These are phyloP conservation scores for Lepidium aucheri DNA, from an alignment of 345 rosid genomes.

Conservation along the genomic window DNA sequence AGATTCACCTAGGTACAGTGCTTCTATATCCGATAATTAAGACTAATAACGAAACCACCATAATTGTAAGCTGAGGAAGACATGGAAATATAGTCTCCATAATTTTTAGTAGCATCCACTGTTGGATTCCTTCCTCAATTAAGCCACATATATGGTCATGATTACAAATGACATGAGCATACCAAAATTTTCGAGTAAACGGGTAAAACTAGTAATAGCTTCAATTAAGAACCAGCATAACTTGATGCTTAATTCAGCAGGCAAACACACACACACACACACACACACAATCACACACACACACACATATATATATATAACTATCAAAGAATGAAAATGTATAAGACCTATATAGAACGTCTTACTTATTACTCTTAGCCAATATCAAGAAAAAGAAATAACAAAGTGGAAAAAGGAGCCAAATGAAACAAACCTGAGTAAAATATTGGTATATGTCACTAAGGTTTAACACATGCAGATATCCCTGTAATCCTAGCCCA, in stretches of 20 bases:
- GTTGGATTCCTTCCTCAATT: background rate
- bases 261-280: no score
- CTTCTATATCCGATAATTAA: background rate
- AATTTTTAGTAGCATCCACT: background rate
- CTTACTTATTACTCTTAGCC: background rate
- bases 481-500: slow-evolving; percentile 93
- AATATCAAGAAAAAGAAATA: background rate
- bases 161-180: background rate
- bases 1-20: background rate
- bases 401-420: background rate
- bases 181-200: background rate
- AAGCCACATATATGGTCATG: background rate
- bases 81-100: slow-evolving; percentile 3
- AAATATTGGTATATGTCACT: slow-evolving; percentile 82
- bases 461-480: slow-evolving; percentile 62
- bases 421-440: slow-evolving; percentile 50
- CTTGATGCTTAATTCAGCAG: slow-evolving; percentile 9
- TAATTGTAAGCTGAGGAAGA: slow-evolving; percentile 1
- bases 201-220: background rate
- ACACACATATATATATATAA: no score
- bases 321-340: background rate
- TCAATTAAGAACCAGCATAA: background rate
- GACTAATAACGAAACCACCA: background rate
- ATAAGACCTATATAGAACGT: background rate
- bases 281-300: no score